phyloP scores from a whole-genome alignment of 2,329 filamentous ascomycete species.

The Purpureocillium takamizusanense region DNA sequence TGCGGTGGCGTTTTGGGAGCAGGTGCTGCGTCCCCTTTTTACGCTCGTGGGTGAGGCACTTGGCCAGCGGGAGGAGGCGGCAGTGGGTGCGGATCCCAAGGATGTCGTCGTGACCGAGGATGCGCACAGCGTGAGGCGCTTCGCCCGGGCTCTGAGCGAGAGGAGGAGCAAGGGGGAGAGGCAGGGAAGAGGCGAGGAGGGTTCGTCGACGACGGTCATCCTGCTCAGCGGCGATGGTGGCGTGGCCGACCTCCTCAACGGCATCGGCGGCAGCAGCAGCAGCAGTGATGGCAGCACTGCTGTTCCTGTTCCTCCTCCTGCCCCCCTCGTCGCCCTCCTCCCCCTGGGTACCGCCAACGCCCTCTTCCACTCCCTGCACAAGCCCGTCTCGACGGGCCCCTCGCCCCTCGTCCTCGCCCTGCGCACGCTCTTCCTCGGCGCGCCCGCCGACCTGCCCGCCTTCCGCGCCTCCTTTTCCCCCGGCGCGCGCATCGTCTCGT shows the following conservation, averaged over 20 bases:
- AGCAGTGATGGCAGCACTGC: too few relatives aligned
- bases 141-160: constrained; percentile 36
- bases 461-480: constrained; percentile 55
- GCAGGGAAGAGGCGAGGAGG: constrained; percentile 15
- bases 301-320: background rate
- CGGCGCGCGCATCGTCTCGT: constrained; percentile 40
- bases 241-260: constrained; percentile 73
- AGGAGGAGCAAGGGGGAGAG: constrained; percentile 6
- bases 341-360: constrained; percentile 60
- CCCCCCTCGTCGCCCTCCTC: constrained; percentile 41
- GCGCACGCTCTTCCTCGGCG: constrained; percentile 51
- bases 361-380: constrained; percentile 53
- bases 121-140: constrained; percentile 52
- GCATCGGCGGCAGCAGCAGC: constrained; percentile 2
- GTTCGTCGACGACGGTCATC: constrained; percentile 46
- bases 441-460: constrained; percentile 44
- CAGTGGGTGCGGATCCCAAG: background rate
- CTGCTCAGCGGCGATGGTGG: constrained; percentile 86
- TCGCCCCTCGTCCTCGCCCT: constrained; percentile 41
- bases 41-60: constrained; percentile 22
- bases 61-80: background rate
- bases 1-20: constrained; percentile 45
- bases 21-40: constrained; percentile 48
- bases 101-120: constrained; percentile 54
- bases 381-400: constrained; percentile 39